phyloP scores from a whole-genome alignment of 2,329 filamentous ascomycete genomes.

The Mariannaea elegans region DNA sequence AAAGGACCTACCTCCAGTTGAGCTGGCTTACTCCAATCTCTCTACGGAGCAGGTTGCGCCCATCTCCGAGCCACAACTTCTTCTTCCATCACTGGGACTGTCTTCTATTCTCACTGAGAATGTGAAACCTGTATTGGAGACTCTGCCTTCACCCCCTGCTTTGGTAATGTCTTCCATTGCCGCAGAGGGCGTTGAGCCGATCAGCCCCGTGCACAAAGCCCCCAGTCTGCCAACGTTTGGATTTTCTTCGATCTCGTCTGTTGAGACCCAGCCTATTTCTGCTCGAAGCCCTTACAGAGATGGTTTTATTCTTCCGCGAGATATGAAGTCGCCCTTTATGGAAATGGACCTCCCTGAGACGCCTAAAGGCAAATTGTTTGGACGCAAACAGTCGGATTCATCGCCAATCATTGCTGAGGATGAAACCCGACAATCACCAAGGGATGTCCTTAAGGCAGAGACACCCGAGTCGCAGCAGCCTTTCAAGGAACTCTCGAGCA shows the following conservation, averaged over 20 bases:
- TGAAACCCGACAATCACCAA: conserved; percentile 65
- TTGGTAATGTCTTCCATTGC: conserved; percentile 50
- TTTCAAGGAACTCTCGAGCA: conserved; percentile 71
- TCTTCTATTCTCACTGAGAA: conserved; percentile 48
- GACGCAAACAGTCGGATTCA: conserved; percentile 52
- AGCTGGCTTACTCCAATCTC: conserved; percentile 47
- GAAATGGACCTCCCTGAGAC: conserved; percentile 48
- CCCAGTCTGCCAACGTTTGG: conserved; percentile 44
- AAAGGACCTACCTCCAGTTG: conserved; percentile 41
- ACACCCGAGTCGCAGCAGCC: conserved; percentile 65
- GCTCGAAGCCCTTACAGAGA: conserved; percentile 63
- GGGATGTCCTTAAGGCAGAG: conserved; percentile 50
- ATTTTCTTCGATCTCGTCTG: conserved; percentile 56
- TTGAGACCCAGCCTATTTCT: conserved; percentile 57
- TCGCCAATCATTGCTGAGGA: conserved; percentile 70
- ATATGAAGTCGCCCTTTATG: conserved; percentile 46
- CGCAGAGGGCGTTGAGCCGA: conserved; percentile 51
- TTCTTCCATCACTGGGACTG: conserved; percentile 38
- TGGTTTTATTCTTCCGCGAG: conserved; percentile 64
- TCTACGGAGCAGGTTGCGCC: conserved; percentile 50
- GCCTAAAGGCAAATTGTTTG: conserved; percentile 52
- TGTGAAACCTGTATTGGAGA: conserved; percentile 45
- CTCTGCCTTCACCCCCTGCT: conserved; percentile 33
- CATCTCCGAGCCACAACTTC: conserved; percentile 38
- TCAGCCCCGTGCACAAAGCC: conserved; percentile 42